phyloP scores from a whole-genome alignment of 176 grass and related monocot genomes.

The Elymus sibiricus region DNA sequence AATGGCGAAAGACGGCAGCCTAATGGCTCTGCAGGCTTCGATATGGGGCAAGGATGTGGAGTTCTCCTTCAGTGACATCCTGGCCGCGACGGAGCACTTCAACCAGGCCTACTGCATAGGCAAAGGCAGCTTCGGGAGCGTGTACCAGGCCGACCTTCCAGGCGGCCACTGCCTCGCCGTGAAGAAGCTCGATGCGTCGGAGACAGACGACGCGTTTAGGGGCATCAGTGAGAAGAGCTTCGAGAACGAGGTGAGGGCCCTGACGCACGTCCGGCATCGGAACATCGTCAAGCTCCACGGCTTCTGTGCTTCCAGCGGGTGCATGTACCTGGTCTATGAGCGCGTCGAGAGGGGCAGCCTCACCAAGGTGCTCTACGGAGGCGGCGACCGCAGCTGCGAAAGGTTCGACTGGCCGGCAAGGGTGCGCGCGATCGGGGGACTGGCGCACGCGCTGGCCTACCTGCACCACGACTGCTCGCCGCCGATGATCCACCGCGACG shows the following conservation, averaged over 20 bases:
- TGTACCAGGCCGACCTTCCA: constrained; percentile 62
- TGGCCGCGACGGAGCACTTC: constrained; percentile 76
- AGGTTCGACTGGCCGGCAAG: constrained; percentile 48
- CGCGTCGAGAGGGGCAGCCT: constrained; percentile 61
- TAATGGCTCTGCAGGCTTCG: constrained; percentile 7
- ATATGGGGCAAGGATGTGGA: constrained; percentile 66
- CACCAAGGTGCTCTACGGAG: constrained; percentile 43
- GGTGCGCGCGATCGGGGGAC: constrained; percentile 35
- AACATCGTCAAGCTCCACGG: constrained; percentile 81
- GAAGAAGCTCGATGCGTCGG: constrained; percentile 61
- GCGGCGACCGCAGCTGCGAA: background rate
- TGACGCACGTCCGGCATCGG: constrained; percentile 59
- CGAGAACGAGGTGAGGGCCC: constrained; percentile 64
- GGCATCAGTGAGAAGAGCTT: constrained; percentile 51
- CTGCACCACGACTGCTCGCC: constrained; percentile 76
- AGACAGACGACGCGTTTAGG: constrained; percentile 7
- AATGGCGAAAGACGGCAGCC: background rate
- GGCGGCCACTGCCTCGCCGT: constrained; percentile 49
- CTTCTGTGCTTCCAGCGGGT: constrained; percentile 48
- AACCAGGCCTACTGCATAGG: constrained; percentile 71
- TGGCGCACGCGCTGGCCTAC: constrained; percentile 67
- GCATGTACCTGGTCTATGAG: constrained; percentile 81
- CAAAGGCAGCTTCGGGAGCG: constrained; percentile 68
- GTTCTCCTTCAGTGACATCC: constrained; percentile 74
- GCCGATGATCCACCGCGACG: constrained; percentile 64